Percentiles rank a stretch among this genome's conserved stretches.
These are phyloP conservation scores for Tritrichomonas musculus DNA, from an alignment of 208 protist species.

Conservation along the genomic window DNA sequence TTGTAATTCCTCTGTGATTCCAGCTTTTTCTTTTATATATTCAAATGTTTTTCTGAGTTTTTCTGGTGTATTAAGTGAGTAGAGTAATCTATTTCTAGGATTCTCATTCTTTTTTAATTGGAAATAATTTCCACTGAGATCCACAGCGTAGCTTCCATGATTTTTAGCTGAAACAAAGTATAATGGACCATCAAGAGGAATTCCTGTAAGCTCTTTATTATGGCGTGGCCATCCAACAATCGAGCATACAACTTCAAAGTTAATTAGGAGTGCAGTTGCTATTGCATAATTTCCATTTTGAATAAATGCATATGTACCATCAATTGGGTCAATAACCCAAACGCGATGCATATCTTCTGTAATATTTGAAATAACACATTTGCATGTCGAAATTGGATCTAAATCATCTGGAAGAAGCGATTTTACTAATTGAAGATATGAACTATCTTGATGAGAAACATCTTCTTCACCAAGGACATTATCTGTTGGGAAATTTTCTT, in stretches of 20 bases:
- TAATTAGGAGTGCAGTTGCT: not conserved
- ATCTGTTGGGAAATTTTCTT: not conserved
- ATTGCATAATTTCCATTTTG: not conserved
- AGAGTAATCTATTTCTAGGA: not conserved
- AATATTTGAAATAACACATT: not conserved
- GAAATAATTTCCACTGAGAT: not conserved
- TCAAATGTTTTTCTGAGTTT: not conserved
- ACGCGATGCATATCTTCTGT: not conserved
- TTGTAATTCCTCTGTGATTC: not conserved
- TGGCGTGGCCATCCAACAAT: not conserved
- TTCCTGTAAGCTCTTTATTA: not conserved
- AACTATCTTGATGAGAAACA: not conserved
- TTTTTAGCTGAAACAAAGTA: not conserved
- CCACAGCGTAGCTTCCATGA: not conserved
- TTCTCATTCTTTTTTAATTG: not conserved
- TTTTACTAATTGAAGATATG: not conserved
- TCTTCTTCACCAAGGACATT: not conserved
- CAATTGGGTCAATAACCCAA: slow-evolving; percentile 27
- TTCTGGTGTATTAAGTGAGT: not conserved
- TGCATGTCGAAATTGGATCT: not conserved
- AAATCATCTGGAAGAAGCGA: not conserved
- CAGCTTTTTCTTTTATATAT: not conserved
- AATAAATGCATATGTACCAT: slow-evolving; percentile 9
- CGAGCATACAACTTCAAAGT: not conserved
- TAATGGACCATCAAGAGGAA: not conserved